Conservation (phyloP, 2,329 filamentous ascomycete species). For the Scedosporium boydii region DNA sequence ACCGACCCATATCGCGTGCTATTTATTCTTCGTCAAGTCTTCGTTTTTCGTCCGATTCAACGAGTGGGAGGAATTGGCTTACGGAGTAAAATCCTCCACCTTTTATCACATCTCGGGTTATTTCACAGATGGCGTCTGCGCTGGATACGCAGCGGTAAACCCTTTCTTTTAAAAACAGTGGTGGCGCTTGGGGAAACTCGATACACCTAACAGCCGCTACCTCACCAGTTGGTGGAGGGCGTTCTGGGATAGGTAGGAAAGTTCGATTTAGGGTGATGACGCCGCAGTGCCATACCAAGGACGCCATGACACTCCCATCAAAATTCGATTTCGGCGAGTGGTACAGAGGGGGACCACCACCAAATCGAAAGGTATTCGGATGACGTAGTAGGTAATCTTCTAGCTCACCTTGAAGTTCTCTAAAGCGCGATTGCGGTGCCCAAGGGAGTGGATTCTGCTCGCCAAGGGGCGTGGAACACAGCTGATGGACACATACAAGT, state of each 20-base stretch:
- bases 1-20: not conserved
- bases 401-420: not conserved
- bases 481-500: not conserved
- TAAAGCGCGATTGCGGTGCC: not conserved
- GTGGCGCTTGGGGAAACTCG: not conserved
- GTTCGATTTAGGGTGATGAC: not conserved
- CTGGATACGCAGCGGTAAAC: not conserved
- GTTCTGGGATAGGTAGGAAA: not conserved
- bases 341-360: not conserved
- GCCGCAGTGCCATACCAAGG: not conserved
- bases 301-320: not conserved
- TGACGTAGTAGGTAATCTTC: not conserved
- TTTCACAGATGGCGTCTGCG: not conserved
- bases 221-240: not conserved
- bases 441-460: not conserved
- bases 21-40: not conserved
- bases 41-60: not conserved
- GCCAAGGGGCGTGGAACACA: not conserved
- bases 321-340: not conserved
- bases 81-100: not conserved
- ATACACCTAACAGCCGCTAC: not conserved
- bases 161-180: not conserved
- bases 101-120: not conserved
- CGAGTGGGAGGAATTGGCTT: not conserved
- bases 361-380: not conserved